Evolutionary conservation across 2,329 filamentous ascomycete species (phyloP), one percentile per base, ranked within the genome.

Genomic region (Stenocarpella maydis): DNA sequence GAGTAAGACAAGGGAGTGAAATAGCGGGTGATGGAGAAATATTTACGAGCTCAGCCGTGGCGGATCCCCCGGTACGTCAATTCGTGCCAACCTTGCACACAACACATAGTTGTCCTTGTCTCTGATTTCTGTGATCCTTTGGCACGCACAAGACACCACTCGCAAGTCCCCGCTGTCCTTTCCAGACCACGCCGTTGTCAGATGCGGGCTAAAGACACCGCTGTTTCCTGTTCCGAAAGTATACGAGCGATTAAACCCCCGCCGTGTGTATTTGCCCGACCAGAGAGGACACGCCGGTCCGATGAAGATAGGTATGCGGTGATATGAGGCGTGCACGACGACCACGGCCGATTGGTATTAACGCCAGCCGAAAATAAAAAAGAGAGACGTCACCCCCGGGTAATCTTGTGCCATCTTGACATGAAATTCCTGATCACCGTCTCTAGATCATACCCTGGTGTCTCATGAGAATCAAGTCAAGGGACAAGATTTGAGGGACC

Each of bases 271-370:
- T 58, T 69, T 70, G 67, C 71, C 71, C 70, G 72, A 73, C 69
- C 72, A 72, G 71, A 72, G 66, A 72, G 70, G 72, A 73, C 72
- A 71, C 72, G 72, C 72, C 72, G 72, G 72, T 71, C 72, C 68
- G 63, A 72, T 72, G 71, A 72, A 72, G 71, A 72, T 72, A 70
- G 64, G 64, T 70, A 71, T 69, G 69, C 67, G 67, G 67, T 69
- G 67, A 69, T 63, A 67, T 69, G 67, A 69, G 69, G 67, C 67
- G 69, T 67, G 69, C 67, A 67, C 55, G 69, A 69, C 67, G 69
- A 69, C 69, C 67, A 71, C 63, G 69, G 69, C 69, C 69, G 67
- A 71, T 69, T 69, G 65, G 68, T 70, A 70, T 71, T 71, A 70
- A 72, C 69, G 67, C 67, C 69, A 67, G 71, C 71, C 69, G 69